phyloP scores from a whole-genome alignment of 2,329 filamentous ascomycete genomes.

The Trichoderma citrinoviride region DNA sequence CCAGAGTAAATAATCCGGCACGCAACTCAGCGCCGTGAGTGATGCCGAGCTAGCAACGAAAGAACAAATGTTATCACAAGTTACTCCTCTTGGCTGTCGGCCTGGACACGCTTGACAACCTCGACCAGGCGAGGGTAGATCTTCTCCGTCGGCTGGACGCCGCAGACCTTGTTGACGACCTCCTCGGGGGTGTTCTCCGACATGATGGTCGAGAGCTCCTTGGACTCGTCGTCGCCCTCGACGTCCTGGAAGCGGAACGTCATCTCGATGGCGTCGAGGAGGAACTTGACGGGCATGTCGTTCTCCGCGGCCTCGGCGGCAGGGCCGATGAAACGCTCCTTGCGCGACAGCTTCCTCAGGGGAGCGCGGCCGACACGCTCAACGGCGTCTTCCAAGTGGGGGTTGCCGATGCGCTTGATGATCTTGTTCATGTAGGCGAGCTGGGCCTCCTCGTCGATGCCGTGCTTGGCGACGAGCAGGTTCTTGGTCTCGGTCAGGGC shows the following conservation, averaged over 20 bases:
- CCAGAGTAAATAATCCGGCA: not conserved
- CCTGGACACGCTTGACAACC: conserved; percentile 81
- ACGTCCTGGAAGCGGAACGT: conserved; percentile 95
- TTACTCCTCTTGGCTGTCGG: conserved; percentile 50
- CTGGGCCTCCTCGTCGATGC: conserved; percentile 72
- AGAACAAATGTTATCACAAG: conserved; percentile 20
- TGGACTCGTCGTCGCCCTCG: conserved; percentile 84
- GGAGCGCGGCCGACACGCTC: conserved; percentile 95
- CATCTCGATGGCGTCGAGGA: conserved; percentile 85
- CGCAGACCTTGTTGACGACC: conserved; percentile 77
- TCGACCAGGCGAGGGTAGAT: conserved; percentile 73
- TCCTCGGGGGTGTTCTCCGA: conserved; percentile 68
- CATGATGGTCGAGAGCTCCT: conserved; percentile 82
- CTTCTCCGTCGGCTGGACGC: conserved; percentile 72
- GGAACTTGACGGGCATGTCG: conserved; percentile 66
- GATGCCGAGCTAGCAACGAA: not conserved
- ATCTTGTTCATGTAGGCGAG: conserved; percentile 88
- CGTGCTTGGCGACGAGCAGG: conserved; percentile 84
- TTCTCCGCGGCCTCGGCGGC: conserved; percentile 84
- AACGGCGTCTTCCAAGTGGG: conserved; percentile 85
- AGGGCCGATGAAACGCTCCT: conserved; percentile 93
- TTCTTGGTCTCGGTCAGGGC: conserved; percentile 82
- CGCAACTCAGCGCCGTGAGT: conserved; percentile 16
- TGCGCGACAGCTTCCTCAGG: conserved; percentile 87
- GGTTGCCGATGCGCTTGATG: conserved; percentile 89